phyloP scores from a whole-genome alignment of 768 basidiomycete genomes.

The Termitomyces heimii region DNA sequence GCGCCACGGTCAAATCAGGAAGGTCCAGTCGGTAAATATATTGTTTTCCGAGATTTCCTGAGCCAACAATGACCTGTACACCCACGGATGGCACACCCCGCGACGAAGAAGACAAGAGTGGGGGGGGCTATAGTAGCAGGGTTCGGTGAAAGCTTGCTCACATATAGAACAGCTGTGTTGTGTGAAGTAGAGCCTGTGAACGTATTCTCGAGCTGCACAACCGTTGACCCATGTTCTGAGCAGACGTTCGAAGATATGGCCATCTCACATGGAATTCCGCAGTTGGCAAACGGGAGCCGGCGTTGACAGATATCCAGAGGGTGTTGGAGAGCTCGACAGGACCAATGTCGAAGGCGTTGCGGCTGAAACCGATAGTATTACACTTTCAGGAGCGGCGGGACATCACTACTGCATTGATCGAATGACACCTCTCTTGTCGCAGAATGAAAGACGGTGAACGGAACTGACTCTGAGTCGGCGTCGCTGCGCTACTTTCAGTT shows the following conservation, averaged over 20 bases:
- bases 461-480: conserved; percentile 30
- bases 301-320: conserved; percentile 16
- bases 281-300: conserved; percentile 3
- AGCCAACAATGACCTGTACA: conserved; percentile 69
- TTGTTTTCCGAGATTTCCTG: conserved; percentile 63
- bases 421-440: conserved; percentile 7
- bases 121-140: conserved; percentile 68
- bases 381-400: conserved; percentile 9
- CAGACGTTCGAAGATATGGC: not conserved
- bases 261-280: not conserved
- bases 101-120: conserved; percentile 68
- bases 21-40: conserved; percentile 28
- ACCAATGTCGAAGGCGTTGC: conserved; percentile 15
- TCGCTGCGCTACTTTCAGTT: conserved; percentile 20
- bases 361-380: conserved; percentile 12
- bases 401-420: conserved; percentile 7
- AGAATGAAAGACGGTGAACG: conserved; percentile 16
- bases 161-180: conserved; percentile 52
- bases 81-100: conserved; percentile 74
- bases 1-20: conserved; percentile 24
- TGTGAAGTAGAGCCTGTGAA: conserved; percentile 52
- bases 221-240: conserved; percentile 70
- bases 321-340: conserved; percentile 16
- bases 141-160: conserved; percentile 71
- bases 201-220: conserved; percentile 58